Conservation (phyloP, 768 basidiomycete genomes). For the Lanmaoa rubissima region DNA sequence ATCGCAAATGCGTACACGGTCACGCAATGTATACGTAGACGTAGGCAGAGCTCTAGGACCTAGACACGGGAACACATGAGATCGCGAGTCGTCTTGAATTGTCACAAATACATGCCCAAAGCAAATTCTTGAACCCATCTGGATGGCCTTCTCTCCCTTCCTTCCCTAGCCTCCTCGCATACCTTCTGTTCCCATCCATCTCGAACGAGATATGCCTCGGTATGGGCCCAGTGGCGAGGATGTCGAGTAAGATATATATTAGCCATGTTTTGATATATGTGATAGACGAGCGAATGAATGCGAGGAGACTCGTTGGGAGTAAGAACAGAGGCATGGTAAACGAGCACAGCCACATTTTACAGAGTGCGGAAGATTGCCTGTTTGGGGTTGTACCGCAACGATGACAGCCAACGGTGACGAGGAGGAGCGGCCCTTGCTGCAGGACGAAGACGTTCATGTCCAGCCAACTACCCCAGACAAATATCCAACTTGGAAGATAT, state of each 20-base stretch:
- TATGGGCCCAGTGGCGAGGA: constrained; percentile 80
- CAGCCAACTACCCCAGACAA: not conserved
- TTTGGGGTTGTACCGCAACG: not conserved
- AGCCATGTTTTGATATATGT: constrained; percentile 24
- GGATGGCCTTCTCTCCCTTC: constrained; percentile 76
- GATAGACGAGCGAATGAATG: constrained; percentile 12
- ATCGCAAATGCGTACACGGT: constrained; percentile 98
- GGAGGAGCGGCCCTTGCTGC: constrained; percentile 29
- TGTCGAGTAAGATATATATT: constrained; percentile 49
- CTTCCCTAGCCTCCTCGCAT: constrained; percentile 68
- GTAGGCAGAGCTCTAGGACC: constrained; percentile 84
- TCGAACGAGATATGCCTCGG: constrained; percentile 92
- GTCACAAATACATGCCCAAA: constrained; percentile 55
- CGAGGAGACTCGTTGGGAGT: constrained; percentile 1
- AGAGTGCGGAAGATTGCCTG: not conserved
- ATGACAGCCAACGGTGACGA: constrained; percentile 12
- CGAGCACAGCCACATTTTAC: constrained; percentile 24
- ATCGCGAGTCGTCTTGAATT: no score
- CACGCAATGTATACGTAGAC: constrained; percentile 77
- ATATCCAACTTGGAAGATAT: constrained; percentile 5
- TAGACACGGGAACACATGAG: constrained; percentile 30
- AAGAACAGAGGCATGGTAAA: not conserved
- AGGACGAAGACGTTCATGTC: constrained; percentile 10
- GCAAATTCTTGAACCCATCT: constrained; percentile 78
- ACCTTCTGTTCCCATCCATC: constrained; percentile 96